phyloP scores from a whole-genome alignment of 2,329 filamentous ascomycete species.

The Fusarium poae region DNA sequence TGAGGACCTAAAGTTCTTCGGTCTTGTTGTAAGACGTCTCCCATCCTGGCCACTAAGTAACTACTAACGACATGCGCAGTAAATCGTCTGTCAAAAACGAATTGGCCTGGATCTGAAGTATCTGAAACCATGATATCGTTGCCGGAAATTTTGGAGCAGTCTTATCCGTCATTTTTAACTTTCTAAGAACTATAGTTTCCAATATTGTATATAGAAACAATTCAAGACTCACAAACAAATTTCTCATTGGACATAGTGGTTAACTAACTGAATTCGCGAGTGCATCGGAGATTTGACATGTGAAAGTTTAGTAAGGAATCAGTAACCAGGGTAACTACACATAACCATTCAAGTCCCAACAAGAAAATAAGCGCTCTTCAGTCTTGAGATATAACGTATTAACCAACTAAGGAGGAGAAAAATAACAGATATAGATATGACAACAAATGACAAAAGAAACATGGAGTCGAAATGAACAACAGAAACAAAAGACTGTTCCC shows the following conservation, averaged over 20 bases:
- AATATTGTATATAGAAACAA: background rate
- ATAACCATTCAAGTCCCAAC: background rate
- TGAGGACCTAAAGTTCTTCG: constrained; percentile 24
- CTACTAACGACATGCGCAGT: background rate
- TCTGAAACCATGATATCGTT: background rate
- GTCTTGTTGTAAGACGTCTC: constrained; percentile 11
- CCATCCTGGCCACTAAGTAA: no score
- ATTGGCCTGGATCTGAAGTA: rapidly evolving
- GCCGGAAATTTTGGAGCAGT: no score
- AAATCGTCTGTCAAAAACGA: background rate
- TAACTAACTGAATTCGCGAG: no score
- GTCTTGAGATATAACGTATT: rapidly evolving
- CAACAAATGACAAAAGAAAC: background rate
- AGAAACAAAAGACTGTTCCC: rapidly evolving
- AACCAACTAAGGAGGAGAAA: rapidly evolving
- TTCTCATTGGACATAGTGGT: no score
- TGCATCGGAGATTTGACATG: no score
- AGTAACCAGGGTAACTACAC: no score
- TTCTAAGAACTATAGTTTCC: constrained; percentile 14
- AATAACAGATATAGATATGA: rapidly evolving
- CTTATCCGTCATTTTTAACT: background rate
- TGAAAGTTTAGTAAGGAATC: no score
- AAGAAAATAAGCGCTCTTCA: background rate
- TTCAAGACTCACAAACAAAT: background rate
- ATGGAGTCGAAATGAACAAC: rapidly evolving